Evolutionary conservation across 2,329 filamentous ascomycete species (phyloP), one percentile per base, ranked within the genome.

Genomic region (Penicillium sp.): DNA sequence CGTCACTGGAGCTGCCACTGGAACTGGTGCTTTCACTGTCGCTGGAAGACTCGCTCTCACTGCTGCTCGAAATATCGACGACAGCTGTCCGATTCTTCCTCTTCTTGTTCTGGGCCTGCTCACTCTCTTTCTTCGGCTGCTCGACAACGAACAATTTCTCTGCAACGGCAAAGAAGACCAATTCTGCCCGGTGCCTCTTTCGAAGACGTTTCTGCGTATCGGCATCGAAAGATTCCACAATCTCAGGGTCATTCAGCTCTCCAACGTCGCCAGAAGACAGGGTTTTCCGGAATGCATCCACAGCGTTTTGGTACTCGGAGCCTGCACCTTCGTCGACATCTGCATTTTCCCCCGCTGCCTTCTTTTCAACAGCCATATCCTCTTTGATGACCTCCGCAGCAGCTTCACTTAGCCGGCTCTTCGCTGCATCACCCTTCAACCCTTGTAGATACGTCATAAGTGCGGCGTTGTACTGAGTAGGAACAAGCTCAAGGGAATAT

Each of bases 391-490:
- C 65, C 35, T 80, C 74, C 42, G 77, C 69, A 15, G 85, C 85
- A 38, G 76, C 71, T 52, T 85, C 74, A 26, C 73, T 72, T 45
- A 95, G 66, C 38, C 86, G 56, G 27, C 56, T 73, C 39, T 79
- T 76, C 37, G 86, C 79, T 4, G 80, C 80, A 44, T 76, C 77
- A 25, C 88, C 85, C 67, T 89, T 82, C 39, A 95, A 67, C 34
- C 87, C 86, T 41, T 76, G 71, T 48, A 95, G 77, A 66, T 95
- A 96, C 35, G 78, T 73, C 57, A 83, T 77, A 28, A 95, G 78
- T 14, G 79, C 72, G 31, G 76, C 67, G 41, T 85, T 80, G 64
- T 90, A 77, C 42, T 75, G 68, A 11, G 80, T 67, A 0, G 88
- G 85, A 29, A 95, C 76, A 29, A 77, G 75, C 52, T 80, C 76